These are phyloP conservation scores for Trypanosoma cruzi DNA, from an alignment of 208 protist species.

Conservation along the genomic window DNA sequence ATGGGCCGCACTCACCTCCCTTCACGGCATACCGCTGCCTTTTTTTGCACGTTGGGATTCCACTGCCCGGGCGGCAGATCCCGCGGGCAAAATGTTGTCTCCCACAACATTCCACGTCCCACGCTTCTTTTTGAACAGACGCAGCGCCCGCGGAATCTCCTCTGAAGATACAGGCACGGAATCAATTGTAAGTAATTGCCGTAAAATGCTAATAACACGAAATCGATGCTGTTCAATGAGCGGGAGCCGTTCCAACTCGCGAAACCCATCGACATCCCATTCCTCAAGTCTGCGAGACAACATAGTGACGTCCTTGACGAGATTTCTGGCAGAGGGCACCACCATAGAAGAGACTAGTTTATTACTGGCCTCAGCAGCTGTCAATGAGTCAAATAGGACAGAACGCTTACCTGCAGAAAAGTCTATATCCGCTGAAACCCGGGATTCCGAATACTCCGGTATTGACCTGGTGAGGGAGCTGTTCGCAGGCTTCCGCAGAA, in stretches of 20 bases:
- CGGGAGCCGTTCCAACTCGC: conserved; percentile 6
- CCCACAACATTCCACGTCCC: not conserved
- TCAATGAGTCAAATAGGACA: not conserved
- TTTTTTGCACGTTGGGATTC: conserved; percentile 5
- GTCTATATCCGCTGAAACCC: conserved; percentile 22
- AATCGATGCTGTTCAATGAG: conserved; percentile 3
- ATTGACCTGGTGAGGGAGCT: not conserved
- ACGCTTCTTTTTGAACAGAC: conserved; percentile 17
- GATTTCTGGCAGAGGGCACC: conserved; percentile 3
- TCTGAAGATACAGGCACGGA: conserved; percentile 7
- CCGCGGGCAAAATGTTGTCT: conserved; percentile 2
- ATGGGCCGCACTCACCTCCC: not conserved
- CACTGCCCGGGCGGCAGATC: not conserved
- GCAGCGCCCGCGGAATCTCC: conserved; percentile 21
- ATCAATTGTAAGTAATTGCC: conserved; percentile 17
- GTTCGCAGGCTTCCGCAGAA: not conserved
- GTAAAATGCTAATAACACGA: conserved; percentile 27
- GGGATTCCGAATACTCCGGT: not conserved
- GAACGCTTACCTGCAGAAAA: conserved; percentile 10
- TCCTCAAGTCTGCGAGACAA: conserved; percentile 1
- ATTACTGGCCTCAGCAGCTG: not conserved
- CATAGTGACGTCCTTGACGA: conserved; percentile 13
- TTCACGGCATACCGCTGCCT: not conserved
- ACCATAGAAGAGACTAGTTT: conserved; percentile 14
- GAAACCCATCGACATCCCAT: conserved; percentile 14